phyloP scores from a whole-genome alignment of 805 yeast genomes.

The Candida tallmaniae region DNA sequence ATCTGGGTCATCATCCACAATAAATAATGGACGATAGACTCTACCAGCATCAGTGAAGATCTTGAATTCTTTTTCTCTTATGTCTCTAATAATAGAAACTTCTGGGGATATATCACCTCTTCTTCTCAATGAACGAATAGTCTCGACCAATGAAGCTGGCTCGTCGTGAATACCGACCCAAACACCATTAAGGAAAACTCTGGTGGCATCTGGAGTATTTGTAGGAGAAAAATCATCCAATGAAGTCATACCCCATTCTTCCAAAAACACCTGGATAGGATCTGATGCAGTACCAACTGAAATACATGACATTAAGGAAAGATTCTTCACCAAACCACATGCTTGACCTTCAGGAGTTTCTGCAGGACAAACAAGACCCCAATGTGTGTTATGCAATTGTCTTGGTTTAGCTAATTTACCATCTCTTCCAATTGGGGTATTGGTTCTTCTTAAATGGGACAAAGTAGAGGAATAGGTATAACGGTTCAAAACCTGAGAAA shows the following conservation, averaged over 20 bases:
- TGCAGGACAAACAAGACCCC: constrained; percentile 99
- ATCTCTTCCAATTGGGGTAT: constrained; percentile 98
- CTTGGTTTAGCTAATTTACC: constrained; percentile 99
- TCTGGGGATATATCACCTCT: constrained; percentile 94
- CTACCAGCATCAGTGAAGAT: constrained; percentile 98
- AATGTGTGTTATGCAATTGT: constrained; percentile 97
- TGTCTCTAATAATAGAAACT: constrained; percentile 94
- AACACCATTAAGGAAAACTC: constrained; percentile 96
- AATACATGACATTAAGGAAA: constrained; percentile 94
- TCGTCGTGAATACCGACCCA: constrained; percentile 99
- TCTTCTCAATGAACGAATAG: constrained; percentile 88
- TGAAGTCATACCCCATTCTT: constrained; percentile 99
- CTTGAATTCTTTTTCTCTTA: constrained; percentile 92
- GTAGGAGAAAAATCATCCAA: constrained; percentile 93
- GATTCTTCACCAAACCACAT: constrained; percentile 96
- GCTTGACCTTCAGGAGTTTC: constrained; percentile 99
- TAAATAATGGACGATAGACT: constrained; percentile 92
- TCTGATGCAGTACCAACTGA: constrained; percentile 98
- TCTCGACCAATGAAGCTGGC: constrained; percentile 86
- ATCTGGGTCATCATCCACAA: constrained; percentile 82
- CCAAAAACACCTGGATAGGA: constrained; percentile 86
- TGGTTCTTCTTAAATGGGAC: constrained; percentile 97
- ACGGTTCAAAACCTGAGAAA: constrained; percentile 95
- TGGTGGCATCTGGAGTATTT: constrained; percentile 83
- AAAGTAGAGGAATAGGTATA: constrained; percentile 98